phyloP scores from a whole-genome alignment of 495 filamentous ascomycete genomes.

The Trichoderma virens region DNA sequence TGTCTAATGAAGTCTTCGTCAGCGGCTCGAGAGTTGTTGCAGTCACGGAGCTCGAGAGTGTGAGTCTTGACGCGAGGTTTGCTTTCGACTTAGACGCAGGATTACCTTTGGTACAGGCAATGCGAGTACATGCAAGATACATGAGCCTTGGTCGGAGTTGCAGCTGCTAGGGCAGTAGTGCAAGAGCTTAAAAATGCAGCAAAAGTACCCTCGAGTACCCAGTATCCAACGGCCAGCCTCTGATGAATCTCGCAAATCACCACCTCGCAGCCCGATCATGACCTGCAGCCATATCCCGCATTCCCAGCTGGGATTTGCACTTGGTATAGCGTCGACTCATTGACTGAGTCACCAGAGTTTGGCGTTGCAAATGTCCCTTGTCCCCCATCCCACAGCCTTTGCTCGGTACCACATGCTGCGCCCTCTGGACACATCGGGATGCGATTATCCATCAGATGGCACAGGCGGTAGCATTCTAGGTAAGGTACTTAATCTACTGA shows the following conservation, averaged over 20 bases:
- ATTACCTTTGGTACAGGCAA: no score
- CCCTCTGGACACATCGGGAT: not conserved
- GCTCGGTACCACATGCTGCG: not conserved
- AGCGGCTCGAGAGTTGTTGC: not conserved
- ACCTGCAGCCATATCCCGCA: not conserved
- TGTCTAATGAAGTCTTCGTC: not conserved
- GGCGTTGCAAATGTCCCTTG: not conserved
- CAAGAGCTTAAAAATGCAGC: not conserved
- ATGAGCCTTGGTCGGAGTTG: no score
- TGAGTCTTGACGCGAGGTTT: no score
- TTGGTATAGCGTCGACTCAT: constrained; percentile 2
- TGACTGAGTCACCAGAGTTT: not conserved
- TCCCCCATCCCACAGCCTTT: not conserved
- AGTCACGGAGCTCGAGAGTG: no score
- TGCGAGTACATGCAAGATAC: no score
- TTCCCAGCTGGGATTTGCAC: not conserved
- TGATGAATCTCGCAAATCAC: not conserved
- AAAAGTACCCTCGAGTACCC: not conserved
- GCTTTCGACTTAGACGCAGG: no score
- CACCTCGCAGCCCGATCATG: not conserved
- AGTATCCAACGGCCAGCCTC: no score
- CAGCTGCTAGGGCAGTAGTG: not conserved
- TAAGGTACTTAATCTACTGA: no score
- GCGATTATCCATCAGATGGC: not conserved
- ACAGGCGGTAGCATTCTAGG: no score